A percentile compares a stretch with the other conserved stretches of the same genome.
Conservation (phyloP, 495 filamentous ascomycete species). For the Penicillium dipodomyicola region DNA sequence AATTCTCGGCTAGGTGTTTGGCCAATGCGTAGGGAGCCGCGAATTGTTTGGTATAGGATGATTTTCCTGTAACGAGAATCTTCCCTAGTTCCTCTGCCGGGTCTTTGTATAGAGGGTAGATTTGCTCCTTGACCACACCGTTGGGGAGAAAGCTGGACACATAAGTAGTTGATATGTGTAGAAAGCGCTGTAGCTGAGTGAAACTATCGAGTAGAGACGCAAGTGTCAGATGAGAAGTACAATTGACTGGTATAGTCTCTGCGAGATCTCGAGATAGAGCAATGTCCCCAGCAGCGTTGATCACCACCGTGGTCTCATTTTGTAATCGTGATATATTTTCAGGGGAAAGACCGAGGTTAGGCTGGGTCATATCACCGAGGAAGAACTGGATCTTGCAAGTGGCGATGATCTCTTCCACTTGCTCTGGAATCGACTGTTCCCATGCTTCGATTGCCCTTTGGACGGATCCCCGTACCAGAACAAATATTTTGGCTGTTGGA, state of each 20-base stretch:
- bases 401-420: slow-evolving; percentile 21
- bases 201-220: slow-evolving; percentile 8
- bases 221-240: slow-evolving; percentile 4
- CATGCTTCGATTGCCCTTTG: slow-evolving; percentile 16
- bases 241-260: slow-evolving; percentile 16
- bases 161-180: slow-evolving; percentile 19
- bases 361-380: slow-evolving; percentile 19
- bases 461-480: slow-evolving; percentile 14
- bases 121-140: slow-evolving; percentile 14
- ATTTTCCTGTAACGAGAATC: slow-evolving; percentile 10
- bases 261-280: slow-evolving; percentile 14
- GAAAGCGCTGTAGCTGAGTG: slow-evolving; percentile 7
- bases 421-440: slow-evolving; percentile 22
- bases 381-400: slow-evolving; percentile 18
- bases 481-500: slow-evolving; percentile 20
- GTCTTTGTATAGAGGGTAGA: slow-evolving; percentile 7
- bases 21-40: slow-evolving; percentile 19
- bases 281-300: slow-evolving; percentile 20
- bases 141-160: slow-evolving; percentile 16
- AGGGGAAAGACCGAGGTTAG: slow-evolving; percentile 9
- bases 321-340: slow-evolving; percentile 4
- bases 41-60: slow-evolving; percentile 13
- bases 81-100: not conserved
- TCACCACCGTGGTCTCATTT: slow-evolving; percentile 14
- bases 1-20: slow-evolving; percentile 25